Base-by-base conservation (phyloP, 208 protist genomes). In the Acanthamoeba lugdunensis region DNA sequence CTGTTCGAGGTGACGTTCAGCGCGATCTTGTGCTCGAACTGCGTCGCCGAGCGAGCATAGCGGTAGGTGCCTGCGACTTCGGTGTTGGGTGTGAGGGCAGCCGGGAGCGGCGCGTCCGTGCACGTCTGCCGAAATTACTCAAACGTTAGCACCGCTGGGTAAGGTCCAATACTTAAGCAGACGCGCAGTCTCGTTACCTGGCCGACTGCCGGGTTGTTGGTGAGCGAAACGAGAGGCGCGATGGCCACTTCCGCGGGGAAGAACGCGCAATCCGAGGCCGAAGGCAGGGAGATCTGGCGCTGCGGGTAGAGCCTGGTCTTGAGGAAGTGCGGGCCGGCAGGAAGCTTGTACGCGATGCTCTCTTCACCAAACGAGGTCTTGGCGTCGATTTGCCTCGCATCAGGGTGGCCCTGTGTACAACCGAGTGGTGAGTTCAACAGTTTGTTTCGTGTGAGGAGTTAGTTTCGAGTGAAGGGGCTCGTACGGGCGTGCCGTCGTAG, bases 321-420 rank as follows among this genome's bases (percentile, higher is more conserved):
- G 37, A 90, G 84, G 54, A 71, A 90, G n/a, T 90, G 48, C 25
- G 54, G 37, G 37, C 84, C 54, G 37, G 84, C 21, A 0, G 54
- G 37, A 13, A 90, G 48, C 48, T n/a, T 90, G 63, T 90, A 90
- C 33, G 84, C 84, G 5, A 90, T 90, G 16, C 37, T 52, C 84
- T 90, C 84, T 30, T 90, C 84, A 21, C 58, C 41, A 41, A 71
- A 73, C 9, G 54, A 41, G 37, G 63, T 71, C 84, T 90, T 65
- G 63, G 48, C n/a, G 54, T 50, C 58, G 28, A 52, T 45, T 30
- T 48, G 58, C 30, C 21, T 7, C 1, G n/a, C 63, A 30, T 56
- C 84, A 14, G 84, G 54, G 23, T 69, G 54, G 56, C 16, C 84
- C 58, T 89, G 50, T 30, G 16, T 61, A 21, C 7, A 58, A 25